Conservation (phyloP, 768 basidiomycete genomes). For the Cystofilobasidium macerans region DNA sequence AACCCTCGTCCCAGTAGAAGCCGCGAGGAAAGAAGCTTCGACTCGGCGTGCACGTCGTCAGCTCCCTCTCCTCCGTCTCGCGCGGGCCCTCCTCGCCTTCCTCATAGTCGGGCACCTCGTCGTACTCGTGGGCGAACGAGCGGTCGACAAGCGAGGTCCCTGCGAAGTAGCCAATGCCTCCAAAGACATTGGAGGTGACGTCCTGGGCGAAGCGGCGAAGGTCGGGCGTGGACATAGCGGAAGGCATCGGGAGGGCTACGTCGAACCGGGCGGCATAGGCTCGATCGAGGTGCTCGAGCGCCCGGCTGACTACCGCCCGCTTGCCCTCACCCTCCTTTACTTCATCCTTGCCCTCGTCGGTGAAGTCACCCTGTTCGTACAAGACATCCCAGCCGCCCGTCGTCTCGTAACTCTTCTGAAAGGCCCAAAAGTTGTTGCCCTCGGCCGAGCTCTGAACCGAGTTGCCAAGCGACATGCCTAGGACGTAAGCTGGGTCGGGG, state of each 20-base stretch:
- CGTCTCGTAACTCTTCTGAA: slow-evolving; percentile 77
- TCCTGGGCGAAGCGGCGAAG: slow-evolving; percentile 69
- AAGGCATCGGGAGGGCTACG: slow-evolving; percentile 55
- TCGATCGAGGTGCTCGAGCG: slow-evolving; percentile 54
- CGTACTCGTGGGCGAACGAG: slow-evolving; percentile 82
- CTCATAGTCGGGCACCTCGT: slow-evolving; percentile 50
- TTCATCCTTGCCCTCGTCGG: slow-evolving; percentile 43
- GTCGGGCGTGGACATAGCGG: slow-evolving; percentile 41
- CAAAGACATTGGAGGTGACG: slow-evolving; percentile 80
- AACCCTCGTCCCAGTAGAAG: slow-evolving; percentile 99
- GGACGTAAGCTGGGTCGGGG: slow-evolving; percentile 71
- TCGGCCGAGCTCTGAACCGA: slow-evolving; percentile 51
- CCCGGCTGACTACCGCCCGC: slow-evolving; percentile 46
- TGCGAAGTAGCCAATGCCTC: slow-evolving; percentile 90
- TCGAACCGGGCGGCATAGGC: slow-evolving; percentile 60
- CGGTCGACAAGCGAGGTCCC: slow-evolving; percentile 77
- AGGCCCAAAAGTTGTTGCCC: slow-evolving; percentile 62
- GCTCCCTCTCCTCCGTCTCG: slow-evolving; percentile 41
- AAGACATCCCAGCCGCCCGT: slow-evolving; percentile 80
- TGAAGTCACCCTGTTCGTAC: slow-evolving; percentile 51
- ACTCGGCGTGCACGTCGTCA: slow-evolving; percentile 88
- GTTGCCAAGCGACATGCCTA: slow-evolving; percentile 56
- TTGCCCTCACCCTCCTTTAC: not conserved
- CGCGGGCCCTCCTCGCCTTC: slow-evolving; percentile 40
- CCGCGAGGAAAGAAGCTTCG: slow-evolving; percentile 94